A percentile compares a stretch with the other conserved stretches of the same genome.
These are phyloP conservation scores for Talaromyces islandicus DNA, from an alignment of 2,329 filamentous ascomycete genomes.

Conservation along the genomic window DNA sequence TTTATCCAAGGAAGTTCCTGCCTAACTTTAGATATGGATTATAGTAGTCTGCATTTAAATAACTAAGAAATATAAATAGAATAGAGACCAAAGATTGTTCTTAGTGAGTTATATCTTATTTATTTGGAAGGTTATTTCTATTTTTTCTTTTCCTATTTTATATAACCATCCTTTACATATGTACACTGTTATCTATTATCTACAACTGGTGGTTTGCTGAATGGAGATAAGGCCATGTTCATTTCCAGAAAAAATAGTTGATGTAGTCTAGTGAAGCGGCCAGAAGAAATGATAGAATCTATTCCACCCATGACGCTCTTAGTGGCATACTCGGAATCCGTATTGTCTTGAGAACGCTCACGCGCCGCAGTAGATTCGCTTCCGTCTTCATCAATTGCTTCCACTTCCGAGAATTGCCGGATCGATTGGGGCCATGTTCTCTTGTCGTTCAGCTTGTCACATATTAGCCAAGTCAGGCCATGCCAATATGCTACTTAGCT, in stretches of 20 bases:
- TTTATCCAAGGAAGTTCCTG: background rate
- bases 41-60: background rate
- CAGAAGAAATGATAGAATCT: no score
- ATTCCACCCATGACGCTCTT: background rate
- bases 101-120: background rate
- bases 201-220: background rate
- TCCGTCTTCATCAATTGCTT: background rate
- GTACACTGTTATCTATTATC: background rate
- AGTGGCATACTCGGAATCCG: background rate
- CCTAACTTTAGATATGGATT: background rate
- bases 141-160: background rate
- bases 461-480: background rate
- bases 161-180: no score
- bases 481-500: background rate
- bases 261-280: background rate
- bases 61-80: background rate
- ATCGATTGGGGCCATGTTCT: background rate
- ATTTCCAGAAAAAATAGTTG: background rate
- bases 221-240: background rate
- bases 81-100: background rate
- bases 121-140: background rate
- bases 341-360: background rate
- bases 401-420: background rate
- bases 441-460: background rate
- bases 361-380: background rate